Evolutionary conservation across 139 green algal species (phyloP), one percentile per base, ranked within the genome.

Genomic region (Picocystis salinarum): DNA sequence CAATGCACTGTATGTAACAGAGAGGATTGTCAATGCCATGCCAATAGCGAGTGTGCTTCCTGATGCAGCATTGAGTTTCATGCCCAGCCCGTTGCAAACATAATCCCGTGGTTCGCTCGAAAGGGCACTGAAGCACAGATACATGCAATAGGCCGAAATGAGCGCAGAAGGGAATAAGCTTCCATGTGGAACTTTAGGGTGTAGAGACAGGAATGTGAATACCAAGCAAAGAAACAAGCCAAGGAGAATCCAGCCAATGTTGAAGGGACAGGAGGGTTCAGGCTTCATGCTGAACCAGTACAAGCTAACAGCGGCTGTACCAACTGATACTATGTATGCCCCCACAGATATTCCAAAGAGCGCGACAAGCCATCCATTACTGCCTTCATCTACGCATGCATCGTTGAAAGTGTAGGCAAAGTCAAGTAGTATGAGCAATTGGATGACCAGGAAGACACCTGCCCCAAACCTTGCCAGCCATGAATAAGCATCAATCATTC

Each of bases 361-460:
- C 13, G 13, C 13, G 31, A 13, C 31, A 37, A 37, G 31, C 31
- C 13, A 37, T 37, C 13, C 13, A 37, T 15, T 15, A 37, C 13
- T 37, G 31, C 15, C 15, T 37, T 13, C 31, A 37, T 13, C 31
- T 24, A 48, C 41, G 85, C 88, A 96, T 5, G 60, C 52, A 24
- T 91, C 84, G 58, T 96, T 94, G 73, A 73, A 84, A n/a, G 42
- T 44, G 54, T 83, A 64, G 4, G 77, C 68, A 48, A 93, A 83
- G 62, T 98, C 88, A 24, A 96, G 56, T 31, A 94, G 67, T 37
- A 94, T 90, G 39, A 95, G 42, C 55, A 94, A 81, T 62, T 98
- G 88, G 18, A 96, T 73, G 37, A 89, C 36, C 7, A 98, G 64
- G 68, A 95, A 98, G 13, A 83, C 5, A 7, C 68, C 82, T 22